These are phyloP conservation scores for Herpetomonas tarakana DNA, from an alignment of 208 protist species.

Conservation along the genomic window DNA sequence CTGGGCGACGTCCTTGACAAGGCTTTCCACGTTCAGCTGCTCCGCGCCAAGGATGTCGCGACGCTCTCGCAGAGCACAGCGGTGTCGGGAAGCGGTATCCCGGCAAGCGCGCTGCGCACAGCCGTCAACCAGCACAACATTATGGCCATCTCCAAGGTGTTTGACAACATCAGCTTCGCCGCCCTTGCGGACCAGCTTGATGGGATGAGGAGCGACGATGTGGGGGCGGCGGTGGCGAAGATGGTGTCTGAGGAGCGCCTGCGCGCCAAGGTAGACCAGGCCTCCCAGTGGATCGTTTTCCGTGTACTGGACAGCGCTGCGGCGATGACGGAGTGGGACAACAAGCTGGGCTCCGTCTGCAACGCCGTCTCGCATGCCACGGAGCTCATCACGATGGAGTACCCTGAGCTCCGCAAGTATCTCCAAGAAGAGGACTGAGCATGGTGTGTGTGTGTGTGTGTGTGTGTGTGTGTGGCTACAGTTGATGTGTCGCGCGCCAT, in stretches of 20 bases:
- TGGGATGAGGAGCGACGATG: constrained; percentile 45
- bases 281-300: constrained; percentile 31
- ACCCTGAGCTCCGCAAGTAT: constrained; percentile 28
- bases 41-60: constrained; percentile 33
- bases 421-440: neutral
- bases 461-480: too few relatives aligned
- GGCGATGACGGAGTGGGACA: constrained; percentile 29
- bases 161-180: constrained; percentile 92
- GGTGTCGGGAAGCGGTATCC: constrained; percentile 17
- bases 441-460: too few relatives aligned
- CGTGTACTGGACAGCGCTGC: constrained; percentile 16
- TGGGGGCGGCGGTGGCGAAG: constrained; percentile 76
- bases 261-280: constrained; percentile 33
- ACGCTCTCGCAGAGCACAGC: constrained; percentile 38
- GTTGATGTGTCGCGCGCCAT: too few relatives aligned
- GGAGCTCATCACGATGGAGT: constrained; percentile 22
- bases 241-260: constrained; percentile 92
- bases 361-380: constrained; percentile 28
- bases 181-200: constrained; percentile 85
- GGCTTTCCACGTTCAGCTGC: constrained; percentile 44
- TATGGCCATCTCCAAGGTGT: constrained; percentile 79
- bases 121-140: constrained; percentile 94
- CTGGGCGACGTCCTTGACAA: constrained; percentile 75
- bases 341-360: constrained; percentile 24
- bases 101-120: constrained; percentile 9